A percentile compares a stretch with the other conserved stretches of the same genome.
Evolutionary conservation across 768 basidiomycete species (phyloP).

Genomic region (Coprinopsis marcescibilis): DNA sequence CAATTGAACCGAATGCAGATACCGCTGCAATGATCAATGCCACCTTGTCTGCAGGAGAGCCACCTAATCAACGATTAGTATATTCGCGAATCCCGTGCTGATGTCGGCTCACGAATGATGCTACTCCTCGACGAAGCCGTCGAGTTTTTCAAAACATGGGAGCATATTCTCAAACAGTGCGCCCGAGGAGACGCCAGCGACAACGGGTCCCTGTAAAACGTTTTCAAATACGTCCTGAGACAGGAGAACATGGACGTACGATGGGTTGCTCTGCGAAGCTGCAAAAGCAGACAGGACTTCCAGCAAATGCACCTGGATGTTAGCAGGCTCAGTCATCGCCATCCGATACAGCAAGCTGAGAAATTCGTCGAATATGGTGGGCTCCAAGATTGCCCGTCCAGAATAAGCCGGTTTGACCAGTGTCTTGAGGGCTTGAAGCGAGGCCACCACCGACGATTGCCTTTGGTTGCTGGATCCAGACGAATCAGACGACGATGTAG

Average conservation of each 20-base stretch:
- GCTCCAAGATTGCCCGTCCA: constrained; percentile 76
- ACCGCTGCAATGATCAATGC: constrained; percentile 62
- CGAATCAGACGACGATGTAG: constrained; percentile 56
- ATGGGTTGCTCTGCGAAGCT: constrained; percentile 26
- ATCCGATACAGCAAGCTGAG: constrained; percentile 84
- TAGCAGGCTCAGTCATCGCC: constrained; percentile 78
- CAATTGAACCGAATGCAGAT: constrained; percentile 53
- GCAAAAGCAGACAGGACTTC: constrained; percentile 63
- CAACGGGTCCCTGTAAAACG: constrained; percentile 25
- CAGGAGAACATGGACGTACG: constrained; percentile 10
- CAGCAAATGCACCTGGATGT: constrained; percentile 64
- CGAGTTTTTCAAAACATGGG: constrained; percentile 70
- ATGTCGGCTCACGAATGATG: constrained; percentile 39
- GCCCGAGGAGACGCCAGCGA: constrained; percentile 41
- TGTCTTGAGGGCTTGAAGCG: constrained; percentile 70
- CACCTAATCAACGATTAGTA: constrained; percentile 30
- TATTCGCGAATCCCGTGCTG: not conserved
- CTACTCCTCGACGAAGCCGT: constrained; percentile 51
- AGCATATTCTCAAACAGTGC: constrained; percentile 80
- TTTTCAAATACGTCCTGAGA: not conserved
- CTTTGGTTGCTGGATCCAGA: constrained; percentile 36
- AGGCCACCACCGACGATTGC: constrained; percentile 47
- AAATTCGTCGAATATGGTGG: constrained; percentile 85
- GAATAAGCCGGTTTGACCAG: constrained; percentile 78
- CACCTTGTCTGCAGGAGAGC: constrained; percentile 49